phyloP scores from a whole-genome alignment of 2,329 filamentous ascomycete genomes.

The Chrysosporium queenslandicum region DNA sequence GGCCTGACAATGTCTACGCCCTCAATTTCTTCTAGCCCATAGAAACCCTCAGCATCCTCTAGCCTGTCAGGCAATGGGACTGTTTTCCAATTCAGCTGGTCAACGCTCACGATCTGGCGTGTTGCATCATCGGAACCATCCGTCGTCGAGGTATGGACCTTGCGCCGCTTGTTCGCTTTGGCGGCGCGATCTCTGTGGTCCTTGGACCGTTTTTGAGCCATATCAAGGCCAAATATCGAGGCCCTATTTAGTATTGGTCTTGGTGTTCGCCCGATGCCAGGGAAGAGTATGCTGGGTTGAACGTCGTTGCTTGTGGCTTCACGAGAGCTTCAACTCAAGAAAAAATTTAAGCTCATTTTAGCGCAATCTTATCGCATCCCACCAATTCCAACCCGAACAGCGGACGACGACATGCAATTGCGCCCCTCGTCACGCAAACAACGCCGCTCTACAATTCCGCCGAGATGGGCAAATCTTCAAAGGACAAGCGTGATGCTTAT shows the following conservation, averaged over 20 bases:
- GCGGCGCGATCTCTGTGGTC: constrained; percentile 24
- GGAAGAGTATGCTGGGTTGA: no score
- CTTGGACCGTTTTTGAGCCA: constrained; percentile 28
- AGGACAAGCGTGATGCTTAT: constrained; percentile 97
- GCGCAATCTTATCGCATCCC: constrained; percentile 4
- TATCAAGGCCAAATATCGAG: neutral
- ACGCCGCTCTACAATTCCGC: neutral
- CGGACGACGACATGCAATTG: neutral
- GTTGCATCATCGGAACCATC: constrained; percentile 19
- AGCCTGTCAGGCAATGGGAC: constrained; percentile 63
- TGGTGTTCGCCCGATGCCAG: no score
- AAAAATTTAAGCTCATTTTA: constrained; percentile 4
- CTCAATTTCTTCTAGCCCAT: constrained; percentile 80
- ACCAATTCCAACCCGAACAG: neutral
- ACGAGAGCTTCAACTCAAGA: neutral
- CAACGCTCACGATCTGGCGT: constrained; percentile 31
- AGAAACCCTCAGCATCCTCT: constrained; percentile 89
- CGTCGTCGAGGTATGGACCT: constrained; percentile 19
- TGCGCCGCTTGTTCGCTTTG: constrained; percentile 31
- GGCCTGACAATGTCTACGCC: constrained; percentile 72
- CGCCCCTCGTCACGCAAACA: neutral
- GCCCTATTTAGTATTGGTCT: no score
- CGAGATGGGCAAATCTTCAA: constrained; percentile 88
- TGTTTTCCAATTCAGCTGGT: constrained; percentile 52
- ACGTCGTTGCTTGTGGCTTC: no score